Percentiles rank a stretch among this genome's conserved stretches.
Evolutionary conservation across 441 rosid genomes (phyloP).

Genomic region (Pelargonium fulgidum): DNA sequence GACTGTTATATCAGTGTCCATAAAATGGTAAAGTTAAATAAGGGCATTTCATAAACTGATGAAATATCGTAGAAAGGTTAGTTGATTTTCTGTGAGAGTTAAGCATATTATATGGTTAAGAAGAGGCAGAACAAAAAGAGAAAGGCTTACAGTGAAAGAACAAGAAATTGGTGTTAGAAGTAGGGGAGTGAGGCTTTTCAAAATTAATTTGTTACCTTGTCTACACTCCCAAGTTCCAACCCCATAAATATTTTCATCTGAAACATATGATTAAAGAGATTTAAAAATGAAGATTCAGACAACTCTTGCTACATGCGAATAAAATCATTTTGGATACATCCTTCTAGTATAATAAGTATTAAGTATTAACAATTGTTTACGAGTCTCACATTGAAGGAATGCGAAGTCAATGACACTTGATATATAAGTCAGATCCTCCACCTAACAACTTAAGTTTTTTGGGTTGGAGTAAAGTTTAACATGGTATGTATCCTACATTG

Average conservation of each 20-base stretch:
- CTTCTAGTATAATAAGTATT: background rate
- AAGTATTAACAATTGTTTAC: too few species aligned
- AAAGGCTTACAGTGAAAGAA: background rate
- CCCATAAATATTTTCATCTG: background rate
- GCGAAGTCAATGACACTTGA: background rate
- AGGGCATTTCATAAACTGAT: background rate
- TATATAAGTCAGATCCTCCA: background rate
- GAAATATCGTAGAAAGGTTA: background rate
- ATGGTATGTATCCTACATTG: background rate
- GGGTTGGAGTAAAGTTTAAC: background rate
- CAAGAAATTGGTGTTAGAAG: background rate
- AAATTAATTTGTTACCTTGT: background rate
- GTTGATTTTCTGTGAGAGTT: background rate
- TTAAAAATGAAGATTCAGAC: background rate
- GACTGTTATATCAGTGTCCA: slow-evolving; percentile 36
- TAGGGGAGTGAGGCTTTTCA: background rate
- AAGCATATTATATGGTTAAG: background rate
- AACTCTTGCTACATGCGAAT: background rate
- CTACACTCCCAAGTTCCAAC: background rate
- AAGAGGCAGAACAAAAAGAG: background rate
- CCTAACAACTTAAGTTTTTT: background rate
- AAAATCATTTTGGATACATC: background rate
- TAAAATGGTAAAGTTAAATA: background rate
- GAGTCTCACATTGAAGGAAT: too few species aligned
- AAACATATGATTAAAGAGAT: background rate